Percentiles rank a stretch among this genome's conserved stretches.
Evolutionary conservation across 257 asterid genomes (phyloP).

Genomic region (Handroanthus guayacan): DNA sequence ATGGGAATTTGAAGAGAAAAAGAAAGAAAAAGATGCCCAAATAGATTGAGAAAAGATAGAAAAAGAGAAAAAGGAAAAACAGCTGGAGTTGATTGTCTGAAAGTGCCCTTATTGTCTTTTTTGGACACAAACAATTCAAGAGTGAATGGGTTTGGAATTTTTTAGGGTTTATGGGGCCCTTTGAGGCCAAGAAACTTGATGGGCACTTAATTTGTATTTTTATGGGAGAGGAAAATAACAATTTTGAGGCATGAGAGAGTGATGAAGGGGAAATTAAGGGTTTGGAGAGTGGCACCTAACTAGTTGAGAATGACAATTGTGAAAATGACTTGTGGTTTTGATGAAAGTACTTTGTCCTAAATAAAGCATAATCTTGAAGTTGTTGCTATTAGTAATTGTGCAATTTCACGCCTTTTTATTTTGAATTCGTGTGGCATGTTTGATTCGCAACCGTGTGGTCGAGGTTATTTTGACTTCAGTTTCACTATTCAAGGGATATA

Average conservation of each 20-base stretch:
- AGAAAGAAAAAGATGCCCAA: constrained; percentile 20
- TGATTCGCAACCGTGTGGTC: no score
- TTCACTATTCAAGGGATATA: no score
- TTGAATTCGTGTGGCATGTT: no score
- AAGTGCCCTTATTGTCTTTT: constrained; percentile 35
- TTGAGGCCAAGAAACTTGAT: neutral
- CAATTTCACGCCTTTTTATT: no score
- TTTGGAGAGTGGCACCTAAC: constrained; percentile 2
- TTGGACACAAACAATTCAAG: neutral
- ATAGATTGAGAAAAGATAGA: neutral
- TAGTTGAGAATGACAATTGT: neutral
- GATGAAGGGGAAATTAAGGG: neutral
- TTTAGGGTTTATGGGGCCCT: constrained; percentile 19
- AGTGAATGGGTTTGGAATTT: constrained; percentile 23
- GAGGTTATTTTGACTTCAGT: no score
- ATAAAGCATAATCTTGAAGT: no score
- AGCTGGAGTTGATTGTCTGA: constrained; percentile 45
- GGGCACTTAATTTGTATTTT: constrained; percentile 1
- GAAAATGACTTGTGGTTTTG: neutral
- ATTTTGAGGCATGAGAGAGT: neutral
- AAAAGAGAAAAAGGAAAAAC: constrained; percentile 14
- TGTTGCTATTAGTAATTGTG: no score
- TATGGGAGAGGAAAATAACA: neutral
- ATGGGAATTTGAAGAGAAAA: constrained; percentile 14
- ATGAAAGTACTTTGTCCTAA: neutral